Conservation (phyloP, 2,329 filamentous ascomycete genomes). For the Cephalotrichum gorgonifer region DNA sequence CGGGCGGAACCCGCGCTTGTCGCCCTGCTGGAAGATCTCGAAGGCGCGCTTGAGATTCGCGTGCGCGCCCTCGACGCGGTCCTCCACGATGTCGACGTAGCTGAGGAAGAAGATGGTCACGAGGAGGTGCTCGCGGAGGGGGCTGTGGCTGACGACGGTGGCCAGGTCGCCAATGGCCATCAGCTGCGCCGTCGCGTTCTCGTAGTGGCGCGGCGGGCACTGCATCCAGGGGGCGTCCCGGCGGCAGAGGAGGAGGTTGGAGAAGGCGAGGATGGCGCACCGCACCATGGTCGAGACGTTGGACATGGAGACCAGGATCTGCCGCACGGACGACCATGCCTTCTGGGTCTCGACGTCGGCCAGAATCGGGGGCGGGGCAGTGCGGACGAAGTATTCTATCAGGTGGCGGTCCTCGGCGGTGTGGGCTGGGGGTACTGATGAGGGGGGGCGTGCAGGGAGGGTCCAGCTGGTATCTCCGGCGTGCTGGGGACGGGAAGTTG, state of each 20-base stretch:
- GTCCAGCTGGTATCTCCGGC: background rate
- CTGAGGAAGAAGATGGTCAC: constrained; percentile 42
- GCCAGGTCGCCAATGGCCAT: constrained; percentile 5
- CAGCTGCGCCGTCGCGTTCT: constrained; percentile 23
- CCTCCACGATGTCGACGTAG: constrained; percentile 39
- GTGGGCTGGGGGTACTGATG: background rate
- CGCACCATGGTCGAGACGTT: constrained; percentile 33
- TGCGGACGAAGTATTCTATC: constrained; percentile 36
- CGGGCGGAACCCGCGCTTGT: constrained; percentile 22
- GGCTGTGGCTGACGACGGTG: constrained; percentile 17
- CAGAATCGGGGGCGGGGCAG: constrained; percentile 40
- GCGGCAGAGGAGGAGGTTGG: constrained; percentile 30
- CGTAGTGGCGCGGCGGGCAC: constrained; percentile 25
- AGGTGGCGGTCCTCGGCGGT: constrained; percentile 24
- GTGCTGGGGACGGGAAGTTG: background rate
- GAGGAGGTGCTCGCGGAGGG: constrained; percentile 29
- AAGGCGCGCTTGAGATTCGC: constrained; percentile 39
- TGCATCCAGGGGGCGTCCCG: constrained; percentile 19
- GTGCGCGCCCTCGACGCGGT: constrained; percentile 32
- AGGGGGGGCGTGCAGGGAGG: background rate
- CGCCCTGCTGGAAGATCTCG: constrained; percentile 29
- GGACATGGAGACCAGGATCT: constrained; percentile 35
- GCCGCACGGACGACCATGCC: constrained; percentile 38
- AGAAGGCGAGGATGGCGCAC: constrained; percentile 40
- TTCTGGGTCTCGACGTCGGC: constrained; percentile 41